Evolutionary conservation across 192 early-diverging fungal species (phyloP).

Genomic region (Linnemannia hyalina): DNA sequence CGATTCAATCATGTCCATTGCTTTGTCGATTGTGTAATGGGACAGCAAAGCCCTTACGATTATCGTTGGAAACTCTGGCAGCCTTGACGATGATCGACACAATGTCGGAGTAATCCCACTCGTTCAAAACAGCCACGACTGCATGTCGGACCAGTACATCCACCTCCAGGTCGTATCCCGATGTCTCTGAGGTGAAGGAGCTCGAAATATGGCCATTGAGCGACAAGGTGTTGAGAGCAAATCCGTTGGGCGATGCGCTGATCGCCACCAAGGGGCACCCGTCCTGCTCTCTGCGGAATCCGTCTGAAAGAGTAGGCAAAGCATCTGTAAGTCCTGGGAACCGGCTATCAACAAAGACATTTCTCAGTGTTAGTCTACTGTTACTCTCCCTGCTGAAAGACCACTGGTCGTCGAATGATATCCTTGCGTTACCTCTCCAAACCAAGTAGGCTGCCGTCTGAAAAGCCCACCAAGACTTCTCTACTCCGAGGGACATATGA

Average conservation of each 20-base stretch:
- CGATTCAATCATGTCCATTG: not conserved
- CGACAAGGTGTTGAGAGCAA: conserved; percentile 8
- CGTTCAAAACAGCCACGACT: conserved; percentile 38
- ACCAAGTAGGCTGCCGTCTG: conserved; percentile 45
- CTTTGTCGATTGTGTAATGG: not conserved
- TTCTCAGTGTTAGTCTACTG: not conserved
- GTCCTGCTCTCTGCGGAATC: conserved; percentile 21
- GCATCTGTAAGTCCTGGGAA: conserved; percentile 32
- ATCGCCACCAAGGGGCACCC: conserved; percentile 16
- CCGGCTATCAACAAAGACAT: not conserved
- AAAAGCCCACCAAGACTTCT: conserved; percentile 45
- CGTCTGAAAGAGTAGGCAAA: conserved; percentile 26
- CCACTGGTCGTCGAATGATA: not conserved
- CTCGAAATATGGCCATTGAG: conserved; percentile 33
- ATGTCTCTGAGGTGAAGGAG: not conserved
- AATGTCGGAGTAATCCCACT: conserved; percentile 54
- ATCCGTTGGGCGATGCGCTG: conserved; percentile 43
- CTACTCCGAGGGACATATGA: conserved; percentile 31
- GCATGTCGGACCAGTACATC: conserved; percentile 29
- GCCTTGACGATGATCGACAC: conserved; percentile 29
- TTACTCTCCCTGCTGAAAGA: not conserved
- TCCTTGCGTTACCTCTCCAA: conserved; percentile 28
- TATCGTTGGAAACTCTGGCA: conserved; percentile 6
- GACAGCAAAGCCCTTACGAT: conserved; percentile 17
- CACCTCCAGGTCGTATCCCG: conserved; percentile 29